A percentile compares a stretch with the other conserved stretches of the same genome.
phyloP scores from a whole-genome alignment of 169 alveolate species.

The Plasmodium gaboni region DNA sequence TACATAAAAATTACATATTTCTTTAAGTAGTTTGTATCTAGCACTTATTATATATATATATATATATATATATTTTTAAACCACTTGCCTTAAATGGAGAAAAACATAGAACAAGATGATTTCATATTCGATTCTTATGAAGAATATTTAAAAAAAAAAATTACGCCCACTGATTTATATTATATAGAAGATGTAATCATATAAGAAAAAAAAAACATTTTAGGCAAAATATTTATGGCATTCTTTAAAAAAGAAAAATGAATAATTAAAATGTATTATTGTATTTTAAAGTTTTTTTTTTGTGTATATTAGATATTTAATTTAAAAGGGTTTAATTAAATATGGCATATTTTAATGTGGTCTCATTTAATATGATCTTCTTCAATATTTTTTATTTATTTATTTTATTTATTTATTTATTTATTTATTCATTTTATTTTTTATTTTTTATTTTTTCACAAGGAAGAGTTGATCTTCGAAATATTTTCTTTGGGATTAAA shows the following conservation, averaged over 20 bases:
- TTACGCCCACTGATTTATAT: constrained; percentile 65
- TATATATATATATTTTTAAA: too few species aligned
- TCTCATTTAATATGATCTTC: too few species aligned
- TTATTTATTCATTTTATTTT: not conserved
- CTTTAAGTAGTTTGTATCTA: too few species aligned
- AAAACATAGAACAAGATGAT: constrained; percentile 1
- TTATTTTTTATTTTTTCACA: constrained; percentile 8
- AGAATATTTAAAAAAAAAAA: constrained; percentile 58
- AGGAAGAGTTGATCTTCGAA: constrained; percentile 62
- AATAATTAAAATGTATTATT: too few species aligned
- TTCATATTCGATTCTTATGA: constrained; percentile 48
- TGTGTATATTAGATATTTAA: not conserved
- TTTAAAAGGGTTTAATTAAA: too few species aligned
- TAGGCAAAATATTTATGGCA: not conserved
- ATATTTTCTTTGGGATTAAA: constrained; percentile 58
- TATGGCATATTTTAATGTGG: too few species aligned
- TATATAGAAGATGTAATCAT: constrained; percentile 68
- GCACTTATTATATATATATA: too few species aligned
- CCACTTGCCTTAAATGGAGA: not conserved
- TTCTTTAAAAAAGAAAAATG: too few species aligned
- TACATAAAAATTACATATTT: too few species aligned
- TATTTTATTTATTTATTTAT: too few species aligned
- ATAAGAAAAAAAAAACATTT: not conserved
- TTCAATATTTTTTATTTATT: too few species aligned
- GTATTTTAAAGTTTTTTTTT: not conserved